Evolutionary conservation across 106 monocot species (phyloP), one percentile per base, ranked within the genome.

Genomic region (Acorus gramineus): DNA sequence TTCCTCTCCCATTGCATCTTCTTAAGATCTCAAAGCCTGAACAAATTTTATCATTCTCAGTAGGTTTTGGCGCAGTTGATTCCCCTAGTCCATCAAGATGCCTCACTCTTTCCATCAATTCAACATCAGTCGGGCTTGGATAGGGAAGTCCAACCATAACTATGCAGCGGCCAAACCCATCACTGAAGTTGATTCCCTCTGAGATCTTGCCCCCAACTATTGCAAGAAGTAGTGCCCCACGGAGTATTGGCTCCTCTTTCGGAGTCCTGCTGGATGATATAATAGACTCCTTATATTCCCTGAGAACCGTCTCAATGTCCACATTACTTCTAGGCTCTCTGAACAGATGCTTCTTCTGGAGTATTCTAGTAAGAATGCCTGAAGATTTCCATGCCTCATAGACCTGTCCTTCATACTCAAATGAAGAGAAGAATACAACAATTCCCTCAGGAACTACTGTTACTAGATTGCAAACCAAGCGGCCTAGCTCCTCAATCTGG

Each of bases 91-190:
- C 65, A 52, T 96, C 96, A 68, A 96, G 87, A 74, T 96, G 77
- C 58, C 87, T 91, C 63, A 96, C 67, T 79, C 83, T 87, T 78
- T 91, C 96, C 47, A 80, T 79, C 76, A 96, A 66, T 69, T 96
- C 95, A 62, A 91, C 66, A 77, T 96, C 91, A 14, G 79, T 76
- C 54, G 87, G 87, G 66, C 85, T 96, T 48, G 96, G 90, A 77
- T 91, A 96, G 2, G 96, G 96, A 63, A 96, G 83, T 46, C 96
- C 96, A 66, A 96, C 96, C 90, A 96, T 88, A 47, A 96, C 63
- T 61, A 96, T 71, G 61, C 96, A 96, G 4, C 96, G 81, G 5
- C 87, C 87, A 90, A 96, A 91, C 6, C 96, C 96, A 64, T 96
- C 87, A 53, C 90, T 83, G 70, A 96, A 90, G 74, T 96, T 91